Conservation (phyloP, 1,139 yeast genomes). For the Scheffersomyces stambukii region DNA sequence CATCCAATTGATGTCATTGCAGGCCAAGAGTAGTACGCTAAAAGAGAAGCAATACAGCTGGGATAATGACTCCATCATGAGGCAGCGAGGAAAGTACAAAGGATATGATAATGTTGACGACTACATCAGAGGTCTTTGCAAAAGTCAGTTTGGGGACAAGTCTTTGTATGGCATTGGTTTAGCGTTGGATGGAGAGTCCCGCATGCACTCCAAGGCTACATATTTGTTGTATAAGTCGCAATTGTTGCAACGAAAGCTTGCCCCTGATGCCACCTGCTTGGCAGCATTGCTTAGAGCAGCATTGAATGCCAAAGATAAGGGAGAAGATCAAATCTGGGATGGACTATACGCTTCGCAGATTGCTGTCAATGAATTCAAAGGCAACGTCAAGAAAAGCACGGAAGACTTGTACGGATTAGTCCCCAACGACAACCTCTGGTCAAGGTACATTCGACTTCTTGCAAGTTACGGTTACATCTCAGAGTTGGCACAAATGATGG, state of each 20-base stretch:
- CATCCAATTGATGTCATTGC: conserved; percentile 19
- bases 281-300: conserved; percentile 43
- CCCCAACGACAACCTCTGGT: conserved; percentile 50
- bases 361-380: conserved; percentile 55
- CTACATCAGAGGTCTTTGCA: conserved; percentile 24
- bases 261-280: conserved; percentile 37
- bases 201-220: conserved; percentile 30
- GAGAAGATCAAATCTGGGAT: no score
- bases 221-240: conserved; percentile 30
- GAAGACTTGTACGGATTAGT: conserved; percentile 19
- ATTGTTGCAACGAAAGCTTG: conserved; percentile 11
- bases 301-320: conserved; percentile 12
- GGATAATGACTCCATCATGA: conserved; percentile 14
- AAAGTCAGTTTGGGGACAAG: conserved; percentile 15
- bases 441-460: conserved; percentile 47
- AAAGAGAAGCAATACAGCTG: conserved; percentile 14
- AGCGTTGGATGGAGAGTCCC: conserved; percentile 46
- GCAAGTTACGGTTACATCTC: conserved; percentile 43
- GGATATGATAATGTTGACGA: conserved; percentile 12
- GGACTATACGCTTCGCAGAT: conserved; percentile 54
- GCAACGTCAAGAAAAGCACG: conserved; percentile 22
- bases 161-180: conserved; percentile 27
- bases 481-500: conserved; percentile 49
- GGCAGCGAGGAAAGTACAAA: conserved; percentile 7
- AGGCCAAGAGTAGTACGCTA: conserved; percentile 3